Evolutionary conservation across 768 basidiomycete species (phyloP).

Genomic region (Tylopilus rubrobrunneus): DNA sequence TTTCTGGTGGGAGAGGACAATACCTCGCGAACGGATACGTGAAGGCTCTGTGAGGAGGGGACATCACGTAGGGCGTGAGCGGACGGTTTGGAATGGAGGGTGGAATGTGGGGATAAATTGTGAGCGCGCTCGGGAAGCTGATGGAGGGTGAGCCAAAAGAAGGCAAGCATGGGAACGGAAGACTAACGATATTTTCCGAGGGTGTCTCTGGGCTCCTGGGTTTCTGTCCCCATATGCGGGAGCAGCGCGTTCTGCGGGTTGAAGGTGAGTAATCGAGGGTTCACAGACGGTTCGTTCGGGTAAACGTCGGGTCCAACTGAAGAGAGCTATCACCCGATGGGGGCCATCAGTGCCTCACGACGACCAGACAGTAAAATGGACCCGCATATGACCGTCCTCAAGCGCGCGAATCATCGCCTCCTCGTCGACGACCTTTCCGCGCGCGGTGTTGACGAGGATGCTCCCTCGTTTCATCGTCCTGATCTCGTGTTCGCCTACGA

Average conservation of each 20-base stretch:
- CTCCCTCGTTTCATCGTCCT: slow-evolving; percentile 71
- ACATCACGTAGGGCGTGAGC: slow-evolving; percentile 21
- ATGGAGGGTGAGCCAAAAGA: neutral
- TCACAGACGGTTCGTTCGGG: slow-evolving; percentile 79
- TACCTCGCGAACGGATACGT: slow-evolving; percentile 9
- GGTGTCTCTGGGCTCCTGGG: slow-evolving; percentile 37
- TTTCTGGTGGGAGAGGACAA: slow-evolving; percentile 2
- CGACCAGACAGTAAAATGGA: neutral
- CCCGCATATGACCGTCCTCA: slow-evolving; percentile 74
- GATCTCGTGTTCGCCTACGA: slow-evolving; percentile 75
- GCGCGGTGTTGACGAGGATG: slow-evolving; percentile 81
- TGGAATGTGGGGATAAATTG: slow-evolving; percentile 4
- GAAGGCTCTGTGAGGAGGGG: slow-evolving; percentile 23
- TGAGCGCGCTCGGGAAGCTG: slow-evolving; percentile 12
- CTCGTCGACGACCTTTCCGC: slow-evolving; percentile 88
- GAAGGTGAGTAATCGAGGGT: slow-evolving; percentile 76
- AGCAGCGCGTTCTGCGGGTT: slow-evolving; percentile 80
- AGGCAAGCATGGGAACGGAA: neutral
- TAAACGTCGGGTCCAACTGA: slow-evolving; percentile 79
- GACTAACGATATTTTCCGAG: slow-evolving; percentile 43
- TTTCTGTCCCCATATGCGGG: slow-evolving; percentile 92
- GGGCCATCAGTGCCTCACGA: too few species aligned
- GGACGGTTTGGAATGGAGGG: slow-evolving; percentile 23
- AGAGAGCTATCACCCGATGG: slow-evolving; percentile 27
- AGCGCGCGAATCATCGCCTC: slow-evolving; percentile 80